A percentile compares a stretch with the other conserved stretches of the same genome.
Conservation (phyloP, 1,284 basidiomycete species). For the Papiliotrema laurentii region DNA sequence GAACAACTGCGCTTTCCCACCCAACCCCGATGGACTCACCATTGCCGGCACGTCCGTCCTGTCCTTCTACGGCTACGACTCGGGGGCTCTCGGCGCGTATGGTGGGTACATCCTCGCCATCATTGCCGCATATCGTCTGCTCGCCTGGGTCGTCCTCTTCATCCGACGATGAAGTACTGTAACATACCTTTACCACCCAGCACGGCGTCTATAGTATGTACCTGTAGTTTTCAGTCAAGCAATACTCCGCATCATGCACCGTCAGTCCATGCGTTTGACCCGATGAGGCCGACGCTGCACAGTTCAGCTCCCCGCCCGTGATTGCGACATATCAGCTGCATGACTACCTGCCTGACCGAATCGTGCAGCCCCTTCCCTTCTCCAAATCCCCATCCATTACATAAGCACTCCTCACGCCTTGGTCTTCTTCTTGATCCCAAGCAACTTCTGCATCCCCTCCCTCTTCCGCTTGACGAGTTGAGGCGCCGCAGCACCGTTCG, state of each 20-base stretch:
- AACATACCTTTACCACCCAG: too few relatives aligned
- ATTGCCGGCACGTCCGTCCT: constrained; percentile 16
- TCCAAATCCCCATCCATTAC: too few relatives aligned
- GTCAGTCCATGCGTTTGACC: too few relatives aligned
- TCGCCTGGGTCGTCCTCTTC: constrained; percentile 13
- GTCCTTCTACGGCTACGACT: constrained; percentile 5
- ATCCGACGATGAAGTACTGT: too few relatives aligned
- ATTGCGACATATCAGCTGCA: too few relatives aligned
- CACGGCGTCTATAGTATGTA: too few relatives aligned
- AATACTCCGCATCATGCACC: too few relatives aligned
- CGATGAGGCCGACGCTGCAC: too few relatives aligned
- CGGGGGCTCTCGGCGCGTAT: constrained; percentile 12
- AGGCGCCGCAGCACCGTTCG: constrained; percentile 9
- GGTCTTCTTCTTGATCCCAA: constrained; percentile 58
- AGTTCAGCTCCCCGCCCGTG: too few relatives aligned
- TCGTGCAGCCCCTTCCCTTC: too few relatives aligned
- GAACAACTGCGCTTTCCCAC: neutral
- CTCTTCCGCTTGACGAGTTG: constrained; percentile 59
- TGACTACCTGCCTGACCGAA: too few relatives aligned
- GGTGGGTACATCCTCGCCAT: constrained; percentile 44
- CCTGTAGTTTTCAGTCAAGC: too few relatives aligned
- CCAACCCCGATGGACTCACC: constrained; percentile 14
- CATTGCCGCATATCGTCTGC: constrained; percentile 36
- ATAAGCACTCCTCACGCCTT: constrained; percentile 16
- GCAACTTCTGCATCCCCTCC: constrained; percentile 42